Evolutionary conservation across 805 yeast species (phyloP), one percentile per base, ranked within the genome.

Genomic region (Lipomyces chichibuensis): DNA sequence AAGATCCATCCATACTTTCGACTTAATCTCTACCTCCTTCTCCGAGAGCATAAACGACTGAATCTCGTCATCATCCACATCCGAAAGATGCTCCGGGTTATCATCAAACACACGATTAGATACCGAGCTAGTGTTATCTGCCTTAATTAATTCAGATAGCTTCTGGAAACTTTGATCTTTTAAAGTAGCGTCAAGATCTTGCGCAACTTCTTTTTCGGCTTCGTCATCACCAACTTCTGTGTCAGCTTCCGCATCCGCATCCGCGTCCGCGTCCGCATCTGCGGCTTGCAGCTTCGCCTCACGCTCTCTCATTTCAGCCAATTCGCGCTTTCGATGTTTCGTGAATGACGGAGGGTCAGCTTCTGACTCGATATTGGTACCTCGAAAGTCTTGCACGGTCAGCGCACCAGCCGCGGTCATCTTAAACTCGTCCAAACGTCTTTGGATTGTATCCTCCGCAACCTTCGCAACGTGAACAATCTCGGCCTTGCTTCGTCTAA

Each of bases 401-500:
- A 94, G 78, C 9, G 80, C 79, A 0, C 92, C 96, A 0, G 97
- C 87, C 20, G 84, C 80, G 0, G 98, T 92, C 62, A 83, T 82
- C 71, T 87, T 88, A 76, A 95, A 95, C 79, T 95, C 99, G 72
- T 89, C 89, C 71, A 95, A 83, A 72, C 99, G 84, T 71, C 91
- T 85, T 76, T 95, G 98, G 59, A 95, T 83, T 0, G 99, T 96
- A 67, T 90, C 95, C 74, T 92, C 96, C 5, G 97, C 97, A 32
- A 95, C 93, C 76, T 92, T 97, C 0, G 98, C 94, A 7, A 95
- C 95, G 0, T 96, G 94, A 20, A 94, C 98, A 63, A 95, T 89
- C 76, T 96, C 98, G 0, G 93, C 85, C 77, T 94, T 97, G 2
- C 96, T 88, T 75, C 98, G 84, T 75, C 97, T 84, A 76, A 90